Percentiles rank a stretch among this genome's conserved stretches.
These are phyloP conservation scores for Paramecium primaurelia DNA, from an alignment of 73 alveolate genomes.

Conservation along the genomic window DNA sequence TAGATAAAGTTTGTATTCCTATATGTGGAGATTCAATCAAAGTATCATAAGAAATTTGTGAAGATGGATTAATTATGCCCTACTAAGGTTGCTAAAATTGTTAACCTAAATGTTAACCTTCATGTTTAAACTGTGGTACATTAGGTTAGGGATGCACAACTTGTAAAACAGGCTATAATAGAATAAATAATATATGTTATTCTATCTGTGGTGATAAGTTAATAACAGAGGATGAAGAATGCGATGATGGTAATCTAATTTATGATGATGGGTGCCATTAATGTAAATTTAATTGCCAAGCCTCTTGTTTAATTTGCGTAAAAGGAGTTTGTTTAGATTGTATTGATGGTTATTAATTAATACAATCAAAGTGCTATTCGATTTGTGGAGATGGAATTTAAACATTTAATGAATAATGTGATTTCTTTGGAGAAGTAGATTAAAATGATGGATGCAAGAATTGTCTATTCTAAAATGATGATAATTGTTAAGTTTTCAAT, in stretches of 20 bases:
- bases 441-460: neutral
- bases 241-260: neutral
- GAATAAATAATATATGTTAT: constrained; percentile 55
- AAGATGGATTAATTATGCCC: neutral
- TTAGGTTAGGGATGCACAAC: neutral
- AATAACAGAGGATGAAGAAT: neutral
- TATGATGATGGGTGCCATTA: neutral
- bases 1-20: constrained; percentile 2
- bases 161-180: neutral
- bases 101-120: neutral
- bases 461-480: neutral
- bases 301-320: neutral
- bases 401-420: neutral
- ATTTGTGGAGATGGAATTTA: constrained; percentile 27
- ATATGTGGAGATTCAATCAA: constrained; percentile 37
- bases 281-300: neutral
- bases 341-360: neutral
- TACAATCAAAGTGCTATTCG: neutral
- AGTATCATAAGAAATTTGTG: constrained; percentile 48
- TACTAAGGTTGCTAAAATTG: constrained; percentile 62
- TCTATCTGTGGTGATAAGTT: constrained; percentile 61
- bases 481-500: neutral
- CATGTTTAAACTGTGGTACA: neutral
- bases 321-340: neutral
- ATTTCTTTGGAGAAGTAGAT: neutral